Evolutionary conservation across 257 asterid species (phyloP), one percentile per base, ranked within the genome.

Genomic region (Voacanga thouarsii): DNA sequence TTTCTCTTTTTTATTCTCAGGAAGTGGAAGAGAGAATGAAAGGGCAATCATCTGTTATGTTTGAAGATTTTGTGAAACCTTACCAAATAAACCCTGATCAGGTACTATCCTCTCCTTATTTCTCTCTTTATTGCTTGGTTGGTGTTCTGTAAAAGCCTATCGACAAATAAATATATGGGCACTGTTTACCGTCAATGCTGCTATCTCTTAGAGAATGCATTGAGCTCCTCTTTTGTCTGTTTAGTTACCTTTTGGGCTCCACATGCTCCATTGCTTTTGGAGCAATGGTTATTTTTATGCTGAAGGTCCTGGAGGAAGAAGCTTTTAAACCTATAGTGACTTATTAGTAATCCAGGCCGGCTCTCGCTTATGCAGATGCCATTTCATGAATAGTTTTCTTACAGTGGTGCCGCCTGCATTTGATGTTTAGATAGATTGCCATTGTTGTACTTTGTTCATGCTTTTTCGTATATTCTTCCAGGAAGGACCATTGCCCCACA

Each of bases 21-120:
- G 94, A 96, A 89, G 98, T 93, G 76, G 92, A 92, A 84, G 97
- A 89, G 84, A 92, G 77, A 86, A 87, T 96, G 80, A 82, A 75
- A 80, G 93, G 85, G 74, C 75, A 89, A 77, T 85, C 93, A 3
- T 96, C 95, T 18, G 74, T 87, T 71, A 89, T 96, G 99, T 96
- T 93, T 76, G 96, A 93, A 83, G 99, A 96, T 86, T 92, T 90
- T 84, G 97, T 84, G 84, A 90, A 89, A 84, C 96, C 98, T 83
- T 88, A 81, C 91, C 93, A 86, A 85, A 90, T 92, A 81, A 84
- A 89, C 90, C 82, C 83, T 80, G 94, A 90, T 7, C 90, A 91
- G 97, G 99, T 92, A 83, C 45, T 70, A 64, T 50, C 60, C 67
- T 67, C 56, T 66, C 21, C 67, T 53, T 72, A 41, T 83, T 18